Conservation (phyloP, 2,329 filamentous ascomycete species). For the Xylariales sp. region DNA sequence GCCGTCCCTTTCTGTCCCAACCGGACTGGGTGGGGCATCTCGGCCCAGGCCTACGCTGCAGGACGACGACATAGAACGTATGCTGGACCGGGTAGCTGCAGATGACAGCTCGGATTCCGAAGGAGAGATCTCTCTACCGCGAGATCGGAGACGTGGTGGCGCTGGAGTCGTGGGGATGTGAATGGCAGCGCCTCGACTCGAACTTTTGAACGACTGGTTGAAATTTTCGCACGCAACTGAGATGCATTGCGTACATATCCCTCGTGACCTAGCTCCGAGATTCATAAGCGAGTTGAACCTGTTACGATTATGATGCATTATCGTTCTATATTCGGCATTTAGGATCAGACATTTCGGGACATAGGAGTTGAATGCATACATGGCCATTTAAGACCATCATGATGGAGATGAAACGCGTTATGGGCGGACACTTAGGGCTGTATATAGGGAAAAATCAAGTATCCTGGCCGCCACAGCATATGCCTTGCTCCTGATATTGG, state of each 20-base stretch:
- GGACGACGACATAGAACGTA: constrained; percentile 54
- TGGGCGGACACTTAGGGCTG: not conserved
- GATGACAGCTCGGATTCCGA: constrained; percentile 54
- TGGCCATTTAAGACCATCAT: not conserved
- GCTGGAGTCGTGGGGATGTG: constrained; percentile 21
- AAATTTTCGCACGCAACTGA: not conserved
- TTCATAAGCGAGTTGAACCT: constrained; percentile 5
- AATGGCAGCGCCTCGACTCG: not conserved
- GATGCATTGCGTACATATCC: not conserved
- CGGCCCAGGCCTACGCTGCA: constrained; percentile 38
- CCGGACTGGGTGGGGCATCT: constrained; percentile 37
- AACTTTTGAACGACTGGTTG: too few relatives aligned
- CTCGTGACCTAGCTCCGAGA: not conserved
- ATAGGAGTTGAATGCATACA: constrained; percentile 2
- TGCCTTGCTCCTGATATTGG: too few relatives aligned
- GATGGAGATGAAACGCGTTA: not conserved
- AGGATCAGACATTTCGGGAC: constrained; percentile 1
- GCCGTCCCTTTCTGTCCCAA: constrained; percentile 40
- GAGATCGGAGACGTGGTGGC: constrained; percentile 20
- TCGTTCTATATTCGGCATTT: constrained; percentile 15
- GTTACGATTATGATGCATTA: constrained; percentile 12
- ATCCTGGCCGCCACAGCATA: too few relatives aligned
- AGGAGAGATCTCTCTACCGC: constrained; percentile 49
- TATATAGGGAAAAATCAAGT: constrained; percentile 1
- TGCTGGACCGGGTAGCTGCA: constrained; percentile 49